Conservation (phyloP, 345 rosid species). For the Hibiscus tridactylites region DNA sequence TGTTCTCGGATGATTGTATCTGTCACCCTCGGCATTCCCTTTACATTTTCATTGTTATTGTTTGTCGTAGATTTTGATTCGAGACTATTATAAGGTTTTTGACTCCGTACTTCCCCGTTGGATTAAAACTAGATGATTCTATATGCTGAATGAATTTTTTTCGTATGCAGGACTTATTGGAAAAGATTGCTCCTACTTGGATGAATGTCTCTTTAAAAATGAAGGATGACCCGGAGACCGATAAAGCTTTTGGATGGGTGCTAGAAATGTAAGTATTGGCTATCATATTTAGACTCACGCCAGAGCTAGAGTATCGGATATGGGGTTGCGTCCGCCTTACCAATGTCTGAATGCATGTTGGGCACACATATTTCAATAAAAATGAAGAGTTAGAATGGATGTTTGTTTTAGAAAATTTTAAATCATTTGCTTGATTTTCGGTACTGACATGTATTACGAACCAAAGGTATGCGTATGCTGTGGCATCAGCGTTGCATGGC, state of each 20-base stretch:
- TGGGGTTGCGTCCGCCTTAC: background rate
- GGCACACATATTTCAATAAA: too few species aligned
- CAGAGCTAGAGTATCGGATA: background rate
- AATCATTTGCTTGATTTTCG: background rate
- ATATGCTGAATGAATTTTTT: background rate
- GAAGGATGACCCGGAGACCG: background rate
- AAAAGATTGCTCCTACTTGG: background rate
- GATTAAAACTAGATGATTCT: background rate
- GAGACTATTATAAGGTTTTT: background rate
- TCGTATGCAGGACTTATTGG: background rate
- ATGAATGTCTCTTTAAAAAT: slow-evolving; percentile 1
- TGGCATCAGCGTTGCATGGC: background rate
- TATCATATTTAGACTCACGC: background rate
- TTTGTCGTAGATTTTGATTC: slow-evolving; percentile 1
- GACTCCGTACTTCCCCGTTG: background rate
- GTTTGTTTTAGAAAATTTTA: background rate
- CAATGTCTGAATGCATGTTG: too few species aligned
- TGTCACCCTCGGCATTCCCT: background rate
- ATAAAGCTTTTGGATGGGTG: slow-evolving; percentile 74
- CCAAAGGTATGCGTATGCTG: slow-evolving; percentile 44
- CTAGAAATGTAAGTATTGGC: slow-evolving; percentile 72
- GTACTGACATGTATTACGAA: slow-evolving; percentile 10
- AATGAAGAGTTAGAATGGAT: background rate
- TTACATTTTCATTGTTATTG: background rate
- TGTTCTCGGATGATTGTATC: background rate